phyloP scores from a whole-genome alignment of 2,329 filamentous ascomycete genomes.

The Ilyonectria robusta region DNA sequence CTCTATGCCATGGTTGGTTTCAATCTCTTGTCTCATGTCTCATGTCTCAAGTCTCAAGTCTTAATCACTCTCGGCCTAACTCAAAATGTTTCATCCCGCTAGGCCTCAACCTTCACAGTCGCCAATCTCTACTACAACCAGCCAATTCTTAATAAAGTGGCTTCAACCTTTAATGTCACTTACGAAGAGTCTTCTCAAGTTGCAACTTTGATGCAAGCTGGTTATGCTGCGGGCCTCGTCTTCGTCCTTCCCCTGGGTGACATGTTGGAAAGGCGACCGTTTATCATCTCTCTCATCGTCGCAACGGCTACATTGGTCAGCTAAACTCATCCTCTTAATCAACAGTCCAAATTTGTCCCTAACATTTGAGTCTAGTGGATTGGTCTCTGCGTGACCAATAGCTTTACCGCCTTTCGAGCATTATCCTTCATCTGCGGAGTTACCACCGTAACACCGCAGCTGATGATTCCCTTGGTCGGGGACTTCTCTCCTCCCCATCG shows the following conservation, averaged over 20 bases:
- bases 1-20: conserved; percentile 74
- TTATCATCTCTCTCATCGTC: conserved; percentile 76
- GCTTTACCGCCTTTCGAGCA: conserved; percentile 75
- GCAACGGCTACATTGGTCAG: conserved; percentile 78
- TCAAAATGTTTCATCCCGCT: background rate
- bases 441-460: conserved; percentile 84
- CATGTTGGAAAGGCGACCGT: conserved; percentile 75
- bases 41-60: too few species aligned
- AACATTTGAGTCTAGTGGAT: conserved; percentile 66
- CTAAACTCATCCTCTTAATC: conserved; percentile 12
- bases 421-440: conserved; percentile 82
- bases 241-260: conserved; percentile 85
- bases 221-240: conserved; percentile 81
- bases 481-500: conserved; percentile 80
- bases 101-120: conserved; percentile 77
- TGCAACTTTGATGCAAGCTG: conserved; percentile 83
- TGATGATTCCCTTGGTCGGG: conserved; percentile 85
- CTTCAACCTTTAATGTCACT: conserved; percentile 77
- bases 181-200: conserved; percentile 78
- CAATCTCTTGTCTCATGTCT: background rate
- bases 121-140: conserved; percentile 88
- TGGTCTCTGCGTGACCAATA: conserved; percentile 77
- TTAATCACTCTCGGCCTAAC: background rate
- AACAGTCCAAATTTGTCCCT: background rate
- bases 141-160: conserved; percentile 83